Evolutionary conservation across 2,329 filamentous ascomycete species (phyloP).

Genomic region (Tolypocladium pustulatum): DNA sequence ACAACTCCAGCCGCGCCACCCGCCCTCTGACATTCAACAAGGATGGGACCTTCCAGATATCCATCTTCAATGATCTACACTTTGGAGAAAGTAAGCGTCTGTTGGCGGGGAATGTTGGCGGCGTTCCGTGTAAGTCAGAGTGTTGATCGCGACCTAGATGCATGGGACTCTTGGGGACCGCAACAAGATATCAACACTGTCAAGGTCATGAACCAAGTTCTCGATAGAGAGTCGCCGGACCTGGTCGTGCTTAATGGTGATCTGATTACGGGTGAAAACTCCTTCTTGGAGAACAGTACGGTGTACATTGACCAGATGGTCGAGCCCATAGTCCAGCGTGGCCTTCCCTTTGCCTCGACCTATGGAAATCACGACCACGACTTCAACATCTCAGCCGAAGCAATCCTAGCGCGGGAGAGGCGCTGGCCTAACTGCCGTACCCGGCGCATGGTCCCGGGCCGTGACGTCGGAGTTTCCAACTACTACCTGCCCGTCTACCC

Average conservation of each 20-base stretch:
- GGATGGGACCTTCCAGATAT: constrained; percentile 39
- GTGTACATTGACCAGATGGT: constrained; percentile 50
- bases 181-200: constrained; percentile 47
- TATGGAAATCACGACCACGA: constrained; percentile 63
- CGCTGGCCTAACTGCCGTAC: constrained; percentile 27
- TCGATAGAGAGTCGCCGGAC: constrained; percentile 44
- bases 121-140: neutral
- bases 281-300: constrained; percentile 41
- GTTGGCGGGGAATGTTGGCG: no score
- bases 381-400: constrained; percentile 41
- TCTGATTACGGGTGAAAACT: constrained; percentile 58
- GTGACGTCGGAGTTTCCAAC: constrained; percentile 31
- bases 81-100: constrained; percentile 51
- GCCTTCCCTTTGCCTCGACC: constrained; percentile 52
- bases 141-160: constrained; percentile 19
- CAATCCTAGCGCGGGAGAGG: constrained; percentile 31
- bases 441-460: constrained; percentile 24
- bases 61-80: constrained; percentile 60
- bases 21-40: constrained; percentile 20
- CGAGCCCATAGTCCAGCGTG: constrained; percentile 41
- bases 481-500: constrained; percentile 36
- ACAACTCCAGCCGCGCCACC: neutral
- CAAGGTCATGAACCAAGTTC: constrained; percentile 44
- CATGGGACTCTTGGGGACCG: constrained; percentile 32
- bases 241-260: constrained; percentile 64